Base-by-base conservation (phyloP, 108 stramenopile species). In the Parmales sp. region DNA sequence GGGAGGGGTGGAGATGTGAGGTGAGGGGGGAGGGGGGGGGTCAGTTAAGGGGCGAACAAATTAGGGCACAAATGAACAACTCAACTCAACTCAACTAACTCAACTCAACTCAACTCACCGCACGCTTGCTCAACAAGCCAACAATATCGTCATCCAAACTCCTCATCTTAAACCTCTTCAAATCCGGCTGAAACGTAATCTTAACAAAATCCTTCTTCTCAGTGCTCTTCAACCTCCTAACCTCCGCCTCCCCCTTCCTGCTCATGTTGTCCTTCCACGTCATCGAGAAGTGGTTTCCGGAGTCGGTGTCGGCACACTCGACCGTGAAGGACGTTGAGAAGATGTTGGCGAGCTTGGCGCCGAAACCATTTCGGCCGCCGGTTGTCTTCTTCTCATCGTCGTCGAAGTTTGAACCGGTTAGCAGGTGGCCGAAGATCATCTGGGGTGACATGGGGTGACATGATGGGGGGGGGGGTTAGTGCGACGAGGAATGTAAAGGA, bases 281-380 rank as follows among this genome's bases (percentile, higher is more conserved):
- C 74, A 98, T 97, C 0, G 54, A 67, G 77, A 91, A 98, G 39
- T 80, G 83, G 65, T 83, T 66, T 0, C 92, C 94, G 44, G 69
- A 36, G 9, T 74, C 45, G 0, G 84, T 65, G 71, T 99, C 99
- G 16, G 86, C 75, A 44, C 95, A 96, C 75, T 99, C 97, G 1
- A 95, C 86, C 51, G 80, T 78, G 70, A 87, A 87, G 39, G 75
- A 39, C 1, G 80, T 91, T 22, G 88, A 90, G 81, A 98, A 99
- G 66, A 99, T 97, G 79, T 99, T 99, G 41, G 99, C 92, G 41
- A 99, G 81, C 80, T 99, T n/a, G 36, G 97, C 99, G 19, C 99
- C 99, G 74, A 96, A 99, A 29, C 99, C 99, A 76, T 99, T 97
- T 7, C 99, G 87, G 16, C 99, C 99, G 1, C 99, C 98, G 18